These are phyloP conservation scores for Periconia digitata DNA, from an alignment of 2,329 filamentous ascomycete genomes.

Conservation along the genomic window DNA sequence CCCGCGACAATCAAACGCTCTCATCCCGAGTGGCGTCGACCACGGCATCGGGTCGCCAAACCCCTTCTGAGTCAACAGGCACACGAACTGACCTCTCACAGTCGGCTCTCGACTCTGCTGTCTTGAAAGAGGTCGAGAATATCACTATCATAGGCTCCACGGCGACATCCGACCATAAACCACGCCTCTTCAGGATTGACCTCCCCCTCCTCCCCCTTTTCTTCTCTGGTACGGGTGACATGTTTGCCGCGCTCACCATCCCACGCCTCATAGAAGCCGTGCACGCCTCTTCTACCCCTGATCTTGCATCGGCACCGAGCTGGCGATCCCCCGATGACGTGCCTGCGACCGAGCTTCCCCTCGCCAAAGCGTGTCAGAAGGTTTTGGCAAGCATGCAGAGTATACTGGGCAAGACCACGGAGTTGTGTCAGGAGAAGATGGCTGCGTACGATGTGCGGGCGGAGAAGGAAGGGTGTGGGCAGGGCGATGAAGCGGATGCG, in stretches of 20 bases:
- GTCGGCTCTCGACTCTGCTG: neutral
- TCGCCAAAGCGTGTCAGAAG: conserved; percentile 81
- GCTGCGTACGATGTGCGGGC: conserved; percentile 48
- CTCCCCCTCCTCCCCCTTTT: conserved; percentile 89
- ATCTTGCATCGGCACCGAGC: conserved; percentile 57
- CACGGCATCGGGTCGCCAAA: conserved; percentile 22
- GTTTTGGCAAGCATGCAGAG: conserved; percentile 92
- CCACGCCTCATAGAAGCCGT: conserved; percentile 86
- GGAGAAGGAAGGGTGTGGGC: conserved; percentile 48
- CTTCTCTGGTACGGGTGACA: conserved; percentile 95
- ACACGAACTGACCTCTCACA: neutral
- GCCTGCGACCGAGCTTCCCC: conserved; percentile 68
- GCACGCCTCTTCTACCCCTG: conserved; percentile 42
- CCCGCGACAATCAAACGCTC: conserved; percentile 52
- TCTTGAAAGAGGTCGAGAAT: conserved; percentile 33
- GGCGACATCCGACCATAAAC: conserved; percentile 62
- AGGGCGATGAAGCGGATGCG: conserved; percentile 45
- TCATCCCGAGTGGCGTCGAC: conserved; percentile 24
- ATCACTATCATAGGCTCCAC: conserved; percentile 79
- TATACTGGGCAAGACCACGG: conserved; percentile 69
- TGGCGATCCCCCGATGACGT: conserved; percentile 82
- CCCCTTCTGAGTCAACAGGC: conserved; percentile 17
- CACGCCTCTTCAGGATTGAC: conserved; percentile 85
- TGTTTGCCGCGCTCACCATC: conserved; percentile 93
- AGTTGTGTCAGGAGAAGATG: conserved; percentile 68